Evolutionary conservation across 805 yeast species (phyloP), one percentile per base, ranked within the genome.

Genomic region (Cyberlindnera mycetangii): DNA sequence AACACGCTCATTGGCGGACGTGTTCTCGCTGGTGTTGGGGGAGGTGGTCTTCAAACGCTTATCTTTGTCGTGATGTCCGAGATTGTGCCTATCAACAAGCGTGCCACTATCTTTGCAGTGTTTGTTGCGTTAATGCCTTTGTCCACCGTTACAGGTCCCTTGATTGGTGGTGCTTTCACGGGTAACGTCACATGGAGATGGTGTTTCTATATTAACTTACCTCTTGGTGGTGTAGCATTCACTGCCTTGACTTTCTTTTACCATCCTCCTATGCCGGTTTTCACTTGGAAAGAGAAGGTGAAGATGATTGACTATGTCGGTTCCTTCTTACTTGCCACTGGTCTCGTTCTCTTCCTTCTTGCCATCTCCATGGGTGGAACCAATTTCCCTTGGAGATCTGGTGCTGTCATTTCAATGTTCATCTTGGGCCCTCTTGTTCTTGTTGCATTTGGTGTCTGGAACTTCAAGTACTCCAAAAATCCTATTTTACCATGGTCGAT

Each of bases 21-120:
- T 53, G 81, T 78, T 5, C 66, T 85, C 18, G 79, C 79, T 41
- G 93, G 93, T 42, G 57, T 79, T 27, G 92, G 90, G n/a, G 88
- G 81, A 9, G 83, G 85, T 30, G 85, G 85, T 19, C 71, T 83
- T 37, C 80, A 77, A 53, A 68, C 81, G 2, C 65, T 80, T 61
- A 75, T 72, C 5, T 69, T 75, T 47, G 76, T 83, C 25, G 75
- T 84, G 21, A 65, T 75, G 11, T 71, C 85, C 2, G 87, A 82
- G 53, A n/a, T 51, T 17, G 71, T 73, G 1, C 59, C 67, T 7
- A 68, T 73, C 0, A 42, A 56, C 25, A 56, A 54, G 32, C 50
- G 68, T 40, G 28, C 51, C 48, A 14, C 34, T 10, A 36, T 45
- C 9, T 43, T 45, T 15, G 53, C 64, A 7, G 41, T 49, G 27